Conservation (phyloP, 2,329 filamentous ascomycete genomes). For the Pseudogymnoascus sp. region DNA sequence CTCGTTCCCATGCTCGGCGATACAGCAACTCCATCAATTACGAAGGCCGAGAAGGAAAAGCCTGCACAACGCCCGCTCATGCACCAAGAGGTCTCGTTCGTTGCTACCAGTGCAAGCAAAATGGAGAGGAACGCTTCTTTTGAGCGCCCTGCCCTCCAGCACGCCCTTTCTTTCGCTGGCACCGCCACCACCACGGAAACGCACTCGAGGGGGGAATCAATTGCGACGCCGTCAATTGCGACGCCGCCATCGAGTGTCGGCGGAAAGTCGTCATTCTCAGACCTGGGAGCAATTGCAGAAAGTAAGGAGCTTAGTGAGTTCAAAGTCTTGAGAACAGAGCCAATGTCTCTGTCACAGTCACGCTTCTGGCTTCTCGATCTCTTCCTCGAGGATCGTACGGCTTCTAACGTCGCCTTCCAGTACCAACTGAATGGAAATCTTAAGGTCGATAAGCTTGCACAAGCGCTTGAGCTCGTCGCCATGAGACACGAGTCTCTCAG, state of each 20-base stretch:
- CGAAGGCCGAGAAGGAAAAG: neutral
- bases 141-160: neutral
- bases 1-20: constrained; percentile 3
- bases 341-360: constrained; percentile 33
- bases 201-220: constrained; percentile 1
- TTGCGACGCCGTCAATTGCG: neutral
- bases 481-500: constrained; percentile 12
- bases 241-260: constrained; percentile 3
- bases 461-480: constrained; percentile 28
- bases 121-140: neutral
- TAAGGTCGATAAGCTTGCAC: constrained; percentile 23
- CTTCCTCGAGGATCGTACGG: constrained; percentile 30
- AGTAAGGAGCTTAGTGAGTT: constrained; percentile 10
- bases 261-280: constrained; percentile 9
- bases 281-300: constrained; percentile 10
- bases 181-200: constrained; percentile 3
- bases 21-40: neutral
- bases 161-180: neutral
- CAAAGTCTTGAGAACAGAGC: constrained; percentile 1
- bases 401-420: constrained; percentile 32
- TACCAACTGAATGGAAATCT: constrained; percentile 29
- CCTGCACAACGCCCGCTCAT: neutral
- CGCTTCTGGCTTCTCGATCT: constrained; percentile 34
- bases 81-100: constrained; percentile 6
- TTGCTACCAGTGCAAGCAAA: constrained; percentile 8